Evolutionary conservation across 192 early-diverging fungal species (phyloP).

Genomic region (Coemansia aciculifera): DNA sequence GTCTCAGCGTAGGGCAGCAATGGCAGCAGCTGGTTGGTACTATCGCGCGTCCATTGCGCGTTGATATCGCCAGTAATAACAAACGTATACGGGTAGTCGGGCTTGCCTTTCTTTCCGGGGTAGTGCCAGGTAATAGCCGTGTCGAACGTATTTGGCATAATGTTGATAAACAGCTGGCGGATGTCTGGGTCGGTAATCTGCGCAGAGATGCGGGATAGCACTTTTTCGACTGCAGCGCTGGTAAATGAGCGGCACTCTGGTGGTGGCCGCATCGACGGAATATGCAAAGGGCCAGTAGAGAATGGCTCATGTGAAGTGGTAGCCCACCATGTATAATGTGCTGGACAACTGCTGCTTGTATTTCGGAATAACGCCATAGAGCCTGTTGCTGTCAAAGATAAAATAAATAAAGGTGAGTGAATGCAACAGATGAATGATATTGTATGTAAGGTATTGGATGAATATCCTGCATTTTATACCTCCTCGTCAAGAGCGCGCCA

Average conservation of each 20-base stretch:
- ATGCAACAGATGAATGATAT: neutral
- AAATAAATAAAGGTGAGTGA: neutral
- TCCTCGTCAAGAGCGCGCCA: too few relatives aligned
- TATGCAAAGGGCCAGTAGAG: slow-evolving; percentile 16
- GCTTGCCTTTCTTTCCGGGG: slow-evolving; percentile 2
- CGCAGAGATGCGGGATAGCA: slow-evolving; percentile 21
- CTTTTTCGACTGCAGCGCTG: slow-evolving; percentile 46
- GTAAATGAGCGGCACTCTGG: slow-evolving; percentile 53
- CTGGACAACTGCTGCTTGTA: slow-evolving; percentile 44
- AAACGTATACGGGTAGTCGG: slow-evolving; percentile 55
- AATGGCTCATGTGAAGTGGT: slow-evolving; percentile 21
- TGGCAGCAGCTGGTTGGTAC: slow-evolving; percentile 62
- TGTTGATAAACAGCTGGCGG: slow-evolving; percentile 58
- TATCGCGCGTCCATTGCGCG: slow-evolving; percentile 72
- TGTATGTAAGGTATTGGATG: neutral
- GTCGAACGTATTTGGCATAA: slow-evolving; percentile 66
- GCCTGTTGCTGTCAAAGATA: neutral
- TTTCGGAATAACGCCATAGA: neutral
- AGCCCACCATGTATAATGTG: slow-evolving; percentile 34
- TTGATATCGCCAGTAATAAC: slow-evolving; percentile 69
- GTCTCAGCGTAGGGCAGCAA: slow-evolving; percentile 40
- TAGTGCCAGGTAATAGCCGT: slow-evolving; percentile 60
- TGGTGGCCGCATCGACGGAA: slow-evolving; percentile 51
- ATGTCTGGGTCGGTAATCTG: slow-evolving; percentile 55
- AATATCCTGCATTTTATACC: too few relatives aligned